These are phyloP conservation scores for Cladosporium sp. DNA, from an alignment of 2,329 filamentous ascomycete species.

Conservation along the genomic window DNA sequence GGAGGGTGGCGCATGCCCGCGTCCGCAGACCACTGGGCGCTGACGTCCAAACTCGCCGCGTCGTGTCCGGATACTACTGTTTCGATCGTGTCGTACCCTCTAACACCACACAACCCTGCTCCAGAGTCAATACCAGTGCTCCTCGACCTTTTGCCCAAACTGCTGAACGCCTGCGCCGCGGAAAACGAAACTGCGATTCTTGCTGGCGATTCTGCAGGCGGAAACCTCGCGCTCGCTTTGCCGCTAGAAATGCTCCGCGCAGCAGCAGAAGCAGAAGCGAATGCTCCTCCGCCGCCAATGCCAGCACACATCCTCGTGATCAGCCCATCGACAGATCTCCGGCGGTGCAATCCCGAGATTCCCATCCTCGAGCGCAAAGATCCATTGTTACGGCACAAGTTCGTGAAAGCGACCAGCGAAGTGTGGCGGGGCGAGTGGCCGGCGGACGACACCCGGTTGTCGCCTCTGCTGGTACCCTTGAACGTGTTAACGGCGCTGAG, in stretches of 20 bases:
- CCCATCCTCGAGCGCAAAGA: slow-evolving; percentile 45
- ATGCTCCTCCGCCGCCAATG: slow-evolving; percentile 27
- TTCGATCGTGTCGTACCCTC: slow-evolving; percentile 55
- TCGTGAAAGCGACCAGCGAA: slow-evolving; percentile 46
- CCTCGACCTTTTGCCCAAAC: slow-evolving; percentile 46
- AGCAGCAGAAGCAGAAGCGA: background rate
- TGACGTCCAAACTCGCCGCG: slow-evolving; percentile 50
- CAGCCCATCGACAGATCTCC: slow-evolving; percentile 54
- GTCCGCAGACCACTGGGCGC: slow-evolving; percentile 54
- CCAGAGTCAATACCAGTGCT: slow-evolving; percentile 52
- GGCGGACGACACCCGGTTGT: slow-evolving; percentile 50
- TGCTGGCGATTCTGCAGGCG: slow-evolving; percentile 59
- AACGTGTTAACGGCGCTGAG: slow-evolving; percentile 46
- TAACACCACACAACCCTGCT: slow-evolving; percentile 57
- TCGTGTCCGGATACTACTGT: slow-evolving; percentile 44
- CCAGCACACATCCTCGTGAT: slow-evolving; percentile 49
- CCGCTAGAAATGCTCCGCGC: slow-evolving; percentile 41
- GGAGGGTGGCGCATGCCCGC: slow-evolving; percentile 59
- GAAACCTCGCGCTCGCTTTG: slow-evolving; percentile 53
- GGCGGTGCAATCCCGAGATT: slow-evolving; percentile 50
- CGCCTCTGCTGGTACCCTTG: slow-evolving; percentile 45
- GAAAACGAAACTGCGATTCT: slow-evolving; percentile 50
- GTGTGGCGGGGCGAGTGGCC: slow-evolving; percentile 50
- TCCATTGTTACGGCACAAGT: slow-evolving; percentile 48
- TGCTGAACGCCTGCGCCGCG: slow-evolving; percentile 45